phyloP scores from a whole-genome alignment of 139 green algal species.

The Pedinophyceae sp. region DNA sequence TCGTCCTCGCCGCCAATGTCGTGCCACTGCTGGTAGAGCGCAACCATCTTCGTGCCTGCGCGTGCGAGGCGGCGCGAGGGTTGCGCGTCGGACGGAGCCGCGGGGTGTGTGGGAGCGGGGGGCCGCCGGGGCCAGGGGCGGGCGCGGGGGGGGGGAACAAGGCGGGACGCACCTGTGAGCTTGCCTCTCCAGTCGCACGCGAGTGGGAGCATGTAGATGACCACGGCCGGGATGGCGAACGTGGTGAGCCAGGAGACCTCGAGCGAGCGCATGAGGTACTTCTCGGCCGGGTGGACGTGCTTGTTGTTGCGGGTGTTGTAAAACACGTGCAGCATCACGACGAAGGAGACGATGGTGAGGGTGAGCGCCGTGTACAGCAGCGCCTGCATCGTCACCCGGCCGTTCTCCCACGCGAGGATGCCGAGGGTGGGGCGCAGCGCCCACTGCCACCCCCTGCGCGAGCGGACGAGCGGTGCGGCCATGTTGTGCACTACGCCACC shows the following conservation, averaged over 20 bases:
- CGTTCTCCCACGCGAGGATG: no score
- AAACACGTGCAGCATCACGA: neutral
- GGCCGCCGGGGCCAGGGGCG: neutral
- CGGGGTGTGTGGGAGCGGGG: neutral
- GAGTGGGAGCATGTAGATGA: neutral
- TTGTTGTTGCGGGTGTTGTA: neutral
- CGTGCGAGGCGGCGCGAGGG: no score
- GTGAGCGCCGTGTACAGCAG: neutral
- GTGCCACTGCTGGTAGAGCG: no score
- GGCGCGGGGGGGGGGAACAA: no score
- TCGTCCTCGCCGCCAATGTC: no score
- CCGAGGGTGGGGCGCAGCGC: no score
- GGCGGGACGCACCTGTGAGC: no score
- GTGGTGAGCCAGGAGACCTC: neutral
- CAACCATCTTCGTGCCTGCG: no score
- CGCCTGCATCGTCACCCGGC: neutral
- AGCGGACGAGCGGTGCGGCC: no score
- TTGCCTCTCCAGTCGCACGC: neutral
- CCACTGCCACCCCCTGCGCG: no score
- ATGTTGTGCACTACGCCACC: no score
- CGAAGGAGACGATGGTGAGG: neutral
- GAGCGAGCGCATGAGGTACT: neutral
- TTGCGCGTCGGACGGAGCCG: neutral
- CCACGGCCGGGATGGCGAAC: neutral
- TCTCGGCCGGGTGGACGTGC: neutral